Evolutionary conservation across 2,329 filamentous ascomycete species (phyloP), one percentile per base, ranked within the genome.

Genomic region (Hypoxylon sp.): DNA sequence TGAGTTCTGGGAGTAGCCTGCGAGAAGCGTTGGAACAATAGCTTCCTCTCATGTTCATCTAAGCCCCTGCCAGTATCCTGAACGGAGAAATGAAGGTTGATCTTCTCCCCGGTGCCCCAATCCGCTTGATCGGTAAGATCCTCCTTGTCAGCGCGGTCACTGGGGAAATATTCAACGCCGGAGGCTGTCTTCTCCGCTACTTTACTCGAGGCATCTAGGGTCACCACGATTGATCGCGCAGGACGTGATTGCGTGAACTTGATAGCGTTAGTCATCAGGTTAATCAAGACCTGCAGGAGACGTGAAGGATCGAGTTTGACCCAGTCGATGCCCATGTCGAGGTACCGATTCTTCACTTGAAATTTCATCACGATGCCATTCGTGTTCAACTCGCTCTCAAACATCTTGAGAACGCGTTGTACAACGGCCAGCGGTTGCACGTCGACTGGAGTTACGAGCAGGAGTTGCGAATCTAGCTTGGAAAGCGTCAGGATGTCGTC

Each of bases 261-360:
- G 75, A 89, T 87, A 28, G 87, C 86, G 67, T 89, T 89, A 34
- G 85, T 88, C 74, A 91, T 88, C 13, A 94, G 80, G 71, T 94
- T 93, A 73, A 93, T 93, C 41, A 93, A 77, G 2, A 93, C 87
- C 73, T 93, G 91, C 44, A 90, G 82, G 15, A 93, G 82, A 39
- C 91, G 84, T 3, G 90, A 92, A 6, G 91, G 91, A 73, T 94
- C 91, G 41, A 94, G 80, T 66, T 85, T 90, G 41, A 90, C 89
- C 89, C 89, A 92, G 64, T 91, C 86, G 30, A 93, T 81, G 2
- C 82, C 82, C 48, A 93, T 77, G 15, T 85, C 81, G 13, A 85
- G 80, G 73, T 91, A 92, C 0, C 88, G 89, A 46, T 89, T 83
- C 68, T 91, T 88, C 41, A 93, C 84, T 1, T 83, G 81, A 68